Conservation (phyloP, 768 basidiomycete species). For the Rhizopogon salebrosus region DNA sequence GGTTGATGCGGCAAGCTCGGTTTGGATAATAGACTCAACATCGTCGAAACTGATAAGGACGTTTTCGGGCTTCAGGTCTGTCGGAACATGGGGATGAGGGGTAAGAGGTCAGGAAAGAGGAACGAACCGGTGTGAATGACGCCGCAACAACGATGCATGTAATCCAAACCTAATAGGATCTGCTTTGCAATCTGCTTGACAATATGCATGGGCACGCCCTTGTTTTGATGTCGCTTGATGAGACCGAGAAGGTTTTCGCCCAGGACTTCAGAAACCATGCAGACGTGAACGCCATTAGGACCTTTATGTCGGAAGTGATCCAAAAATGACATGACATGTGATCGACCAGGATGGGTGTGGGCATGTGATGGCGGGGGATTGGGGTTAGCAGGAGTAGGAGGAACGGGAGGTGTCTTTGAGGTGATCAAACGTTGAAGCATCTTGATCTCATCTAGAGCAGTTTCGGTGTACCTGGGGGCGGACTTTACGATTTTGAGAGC, state of each 20-base stretch:
- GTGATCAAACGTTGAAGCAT: constrained; percentile 93
- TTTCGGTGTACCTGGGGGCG: constrained; percentile 94
- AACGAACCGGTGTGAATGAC: constrained; percentile 87
- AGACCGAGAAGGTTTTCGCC: constrained; percentile 95
- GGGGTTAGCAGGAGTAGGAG: constrained; percentile 43
- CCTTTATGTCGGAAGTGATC: constrained; percentile 97
- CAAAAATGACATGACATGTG: constrained; percentile 95
- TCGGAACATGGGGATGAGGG: constrained; percentile 7
- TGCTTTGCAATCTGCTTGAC: constrained; percentile 98
- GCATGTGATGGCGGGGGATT: constrained; percentile 48
- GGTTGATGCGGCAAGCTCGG: constrained; percentile 57
- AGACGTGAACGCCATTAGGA: constrained; percentile 94
- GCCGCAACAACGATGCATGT: constrained; percentile 96
- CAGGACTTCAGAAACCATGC: constrained; percentile 99
- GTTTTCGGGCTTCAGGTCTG: constrained; percentile 96
- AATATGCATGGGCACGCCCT: constrained; percentile 89
- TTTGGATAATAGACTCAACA: constrained; percentile 86
- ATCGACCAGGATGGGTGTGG: constrained; percentile 78
- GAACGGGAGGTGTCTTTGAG: constrained; percentile 56
- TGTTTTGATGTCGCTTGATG: constrained; percentile 97
- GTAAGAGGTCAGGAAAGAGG: not conserved
- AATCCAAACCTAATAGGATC: constrained; percentile 90
- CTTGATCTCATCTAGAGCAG: constrained; percentile 98
- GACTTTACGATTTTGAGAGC: constrained; percentile 99
- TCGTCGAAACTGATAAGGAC: constrained; percentile 96